A percentile compares a stretch with the other conserved stretches of the same genome.
Evolutionary conservation across 768 basidiomycete genomes (phyloP).

Genomic region (Suillus luteus): DNA sequence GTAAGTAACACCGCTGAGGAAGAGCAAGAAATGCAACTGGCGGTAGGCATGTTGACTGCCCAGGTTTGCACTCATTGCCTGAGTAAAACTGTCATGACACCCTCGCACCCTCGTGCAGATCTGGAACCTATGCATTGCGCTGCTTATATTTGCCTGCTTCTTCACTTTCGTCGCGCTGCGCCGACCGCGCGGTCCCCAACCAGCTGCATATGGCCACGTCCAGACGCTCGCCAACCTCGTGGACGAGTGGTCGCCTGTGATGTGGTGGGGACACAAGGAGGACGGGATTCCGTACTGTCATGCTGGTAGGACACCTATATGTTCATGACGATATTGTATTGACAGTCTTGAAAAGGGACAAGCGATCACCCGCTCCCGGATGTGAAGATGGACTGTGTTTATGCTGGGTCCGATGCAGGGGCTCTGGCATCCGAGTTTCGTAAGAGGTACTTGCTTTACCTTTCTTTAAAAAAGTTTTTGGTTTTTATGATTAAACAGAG

Average conservation of each 20-base stretch:
- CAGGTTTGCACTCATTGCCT: constrained; percentile 20
- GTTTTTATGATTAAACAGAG: background rate
- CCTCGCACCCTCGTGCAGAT: constrained; percentile 18
- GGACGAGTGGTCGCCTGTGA: constrained; percentile 37
- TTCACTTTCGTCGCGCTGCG: constrained; percentile 19
- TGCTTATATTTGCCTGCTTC: constrained; percentile 24
- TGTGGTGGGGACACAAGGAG: constrained; percentile 36
- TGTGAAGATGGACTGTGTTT: constrained; percentile 25
- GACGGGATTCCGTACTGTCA: constrained; percentile 11
- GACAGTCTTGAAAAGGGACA: background rate
- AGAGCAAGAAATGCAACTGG: too few relatives aligned
- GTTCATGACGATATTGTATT: background rate
- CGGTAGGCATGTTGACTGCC: too few relatives aligned
- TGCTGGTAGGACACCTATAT: constrained; percentile 20
- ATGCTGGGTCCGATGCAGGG: constrained; percentile 11
- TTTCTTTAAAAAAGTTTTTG: background rate
- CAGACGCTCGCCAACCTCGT: constrained; percentile 37
- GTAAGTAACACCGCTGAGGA: too few relatives aligned
- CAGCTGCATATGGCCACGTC: constrained; percentile 35
- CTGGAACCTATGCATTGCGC: constrained; percentile 26
- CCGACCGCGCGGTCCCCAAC: constrained; percentile 29
- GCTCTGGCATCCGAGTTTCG: background rate
- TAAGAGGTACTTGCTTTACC: background rate
- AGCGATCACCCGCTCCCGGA: constrained; percentile 21
- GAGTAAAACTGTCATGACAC: background rate